Evolutionary conservation across 1,284 basidiomycete species (phyloP), one percentile per base, ranked within the genome.

Genomic region (Trametes hirsuta): DNA sequence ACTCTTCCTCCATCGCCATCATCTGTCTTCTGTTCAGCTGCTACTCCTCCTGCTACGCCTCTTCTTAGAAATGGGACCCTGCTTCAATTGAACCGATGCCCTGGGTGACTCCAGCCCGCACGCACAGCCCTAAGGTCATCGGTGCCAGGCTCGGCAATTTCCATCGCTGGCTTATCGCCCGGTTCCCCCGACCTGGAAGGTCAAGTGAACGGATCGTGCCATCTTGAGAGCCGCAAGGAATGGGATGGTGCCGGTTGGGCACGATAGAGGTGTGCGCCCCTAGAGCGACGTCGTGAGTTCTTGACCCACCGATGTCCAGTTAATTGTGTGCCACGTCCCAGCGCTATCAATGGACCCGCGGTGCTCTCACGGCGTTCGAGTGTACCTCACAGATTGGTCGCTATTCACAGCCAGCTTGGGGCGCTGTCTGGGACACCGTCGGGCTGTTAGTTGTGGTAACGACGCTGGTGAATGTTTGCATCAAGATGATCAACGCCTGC

Each of bases 401-500:
- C 46, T 44, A 46, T 44, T 57, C 24, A 14, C 42, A 46, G 40
- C 39, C 8, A 39, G 10, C 24, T 47, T 36, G 34, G n/a, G 25
- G 49, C 40, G 18, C 24, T 51, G 36, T 24, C 14, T 30, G 6
- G 12, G 24, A 18, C 6, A 35, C 50, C 47, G 12, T 44, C 47
- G 42, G 44, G 40, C 40, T 59, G 47, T 42, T 46, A 58, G 39
- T 41, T 9, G 59, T 58, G 57, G 61, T 63, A 37, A 58, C 41
- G 42, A 56, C 64, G 59, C 62, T 39, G 49, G 47, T 59, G 55
- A 47, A 46, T 42, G 53, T 54, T 50, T 42, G 40, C 50, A 50
- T 55, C 58, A 60, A 60, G 59, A 59, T 62, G 54, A 66, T 66
- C 59, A 63, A 61, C 53, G 44, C 36, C 39, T 39, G 46, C 36